Conservation (phyloP, 768 basidiomycete genomes). For the Solioccasus polychromus region DNA sequence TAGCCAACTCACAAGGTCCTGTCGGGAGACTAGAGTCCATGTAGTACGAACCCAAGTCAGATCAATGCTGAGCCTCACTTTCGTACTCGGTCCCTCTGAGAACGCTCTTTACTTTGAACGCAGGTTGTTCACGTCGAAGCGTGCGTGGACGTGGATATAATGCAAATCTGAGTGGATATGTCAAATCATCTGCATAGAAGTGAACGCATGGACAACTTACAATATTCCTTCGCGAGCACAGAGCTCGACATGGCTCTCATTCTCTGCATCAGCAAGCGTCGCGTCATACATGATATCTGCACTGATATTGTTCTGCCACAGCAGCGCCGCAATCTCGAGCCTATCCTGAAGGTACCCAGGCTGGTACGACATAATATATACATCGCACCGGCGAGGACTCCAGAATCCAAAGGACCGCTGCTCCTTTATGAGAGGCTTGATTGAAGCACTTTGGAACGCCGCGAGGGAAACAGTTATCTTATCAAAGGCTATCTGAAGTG, state of each 20-base stretch:
- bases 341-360: conserved; percentile 73
- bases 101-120: conserved; percentile 82
- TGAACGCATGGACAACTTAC: conserved; percentile 40
- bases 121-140: conserved; percentile 55
- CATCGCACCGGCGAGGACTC: conserved; percentile 88
- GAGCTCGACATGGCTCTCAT: conserved; percentile 62
- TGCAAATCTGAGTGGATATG: conserved; percentile 48
- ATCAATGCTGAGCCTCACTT: too few species aligned
- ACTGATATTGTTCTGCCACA: conserved; percentile 82
- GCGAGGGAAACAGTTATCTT: conserved; percentile 72
- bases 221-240: conserved; percentile 82
- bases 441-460: conserved; percentile 60
- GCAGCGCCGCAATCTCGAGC: conserved; percentile 68
- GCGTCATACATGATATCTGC: conserved; percentile 87
- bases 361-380: conserved; percentile 79
- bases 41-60: too few species aligned
- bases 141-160: conserved; percentile 54
- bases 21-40: conserved; percentile 47
- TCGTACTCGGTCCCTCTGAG: conserved; percentile 76
- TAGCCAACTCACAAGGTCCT: conserved; percentile 72
- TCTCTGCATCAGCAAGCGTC: conserved; percentile 57
- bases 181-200: conserved; percentile 27
- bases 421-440: conserved; percentile 71
- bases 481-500: conserved; percentile 74
- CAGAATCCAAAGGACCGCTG: conserved; percentile 83